Conservation (phyloP, 768 basidiomycete genomes). For the Rhodotorula sphaerocarpa region DNA sequence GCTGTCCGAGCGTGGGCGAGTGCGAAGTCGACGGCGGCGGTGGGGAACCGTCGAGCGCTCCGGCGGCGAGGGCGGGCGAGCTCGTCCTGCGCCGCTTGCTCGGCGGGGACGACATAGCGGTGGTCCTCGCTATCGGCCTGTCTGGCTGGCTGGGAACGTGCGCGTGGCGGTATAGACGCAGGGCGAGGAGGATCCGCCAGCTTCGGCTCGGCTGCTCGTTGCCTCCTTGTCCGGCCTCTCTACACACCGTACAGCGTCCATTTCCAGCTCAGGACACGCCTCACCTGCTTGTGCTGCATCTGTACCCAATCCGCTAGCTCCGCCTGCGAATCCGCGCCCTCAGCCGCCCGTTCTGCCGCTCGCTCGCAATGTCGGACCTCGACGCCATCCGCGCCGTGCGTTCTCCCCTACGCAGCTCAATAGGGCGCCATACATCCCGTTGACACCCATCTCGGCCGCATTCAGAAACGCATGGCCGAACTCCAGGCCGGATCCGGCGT, state of each 20-base stretch:
- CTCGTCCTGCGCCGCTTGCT: neutral
- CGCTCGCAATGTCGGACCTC: conserved; percentile 44
- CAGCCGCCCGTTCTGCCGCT: neutral
- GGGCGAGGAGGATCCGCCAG: no score
- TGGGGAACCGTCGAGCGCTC: no score
- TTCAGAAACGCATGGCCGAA: conserved; percentile 44
- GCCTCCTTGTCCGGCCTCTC: no score
- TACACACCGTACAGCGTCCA: no score
- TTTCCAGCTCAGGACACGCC: no score
- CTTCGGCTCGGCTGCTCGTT: no score
- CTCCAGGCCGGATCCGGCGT: conserved; percentile 40
- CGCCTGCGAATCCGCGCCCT: neutral
- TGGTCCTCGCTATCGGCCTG: neutral
- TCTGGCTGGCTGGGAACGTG: no score
- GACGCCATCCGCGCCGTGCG: conserved; percentile 49
- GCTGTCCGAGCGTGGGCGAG: neutral
- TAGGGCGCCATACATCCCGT: neutral
- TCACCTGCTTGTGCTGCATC: no score
- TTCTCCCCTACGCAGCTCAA: neutral
- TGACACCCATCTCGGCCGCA: neutral
- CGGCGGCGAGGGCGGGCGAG: neutral
- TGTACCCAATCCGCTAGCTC: no score
- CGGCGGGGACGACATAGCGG: no score
- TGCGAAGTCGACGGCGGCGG: no score
- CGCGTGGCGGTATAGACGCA: no score